Evolutionary conservation across 768 basidiomycete species (phyloP).

Genomic region (Kwoniella dendrophila): DNA sequence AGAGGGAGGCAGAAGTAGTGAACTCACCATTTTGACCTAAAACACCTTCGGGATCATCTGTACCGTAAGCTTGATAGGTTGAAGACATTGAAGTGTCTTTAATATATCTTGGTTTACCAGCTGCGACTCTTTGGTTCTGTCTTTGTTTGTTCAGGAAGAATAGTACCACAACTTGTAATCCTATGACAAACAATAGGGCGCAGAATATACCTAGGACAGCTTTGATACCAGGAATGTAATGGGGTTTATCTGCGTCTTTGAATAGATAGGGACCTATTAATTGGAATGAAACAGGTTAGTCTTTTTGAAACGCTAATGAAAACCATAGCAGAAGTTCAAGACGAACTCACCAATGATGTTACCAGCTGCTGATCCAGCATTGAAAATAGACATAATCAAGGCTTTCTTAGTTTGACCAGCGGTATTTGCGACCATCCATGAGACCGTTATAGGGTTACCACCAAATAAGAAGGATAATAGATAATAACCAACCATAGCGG

Average conservation of each 20-base stretch:
- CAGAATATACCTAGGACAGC: slow-evolving; percentile 46
- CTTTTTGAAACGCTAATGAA: no score
- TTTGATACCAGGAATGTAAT: slow-evolving; percentile 39
- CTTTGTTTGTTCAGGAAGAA: slow-evolving; percentile 47
- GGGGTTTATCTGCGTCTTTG: slow-evolving; percentile 42
- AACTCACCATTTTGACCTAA: slow-evolving; percentile 26
- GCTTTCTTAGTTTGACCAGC: slow-evolving; percentile 50
- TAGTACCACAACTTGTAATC: slow-evolving; percentile 28
- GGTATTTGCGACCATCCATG: slow-evolving; percentile 35
- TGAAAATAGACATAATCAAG: slow-evolving; percentile 59
- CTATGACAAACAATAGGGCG: slow-evolving; percentile 17
- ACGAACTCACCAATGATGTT: slow-evolving; percentile 52
- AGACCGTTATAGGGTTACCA: slow-evolving; percentile 47
- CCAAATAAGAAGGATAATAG: slow-evolving; percentile 54
- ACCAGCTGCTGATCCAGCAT: slow-evolving; percentile 61
- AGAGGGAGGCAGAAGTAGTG: neutral
- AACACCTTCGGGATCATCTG: slow-evolving; percentile 11
- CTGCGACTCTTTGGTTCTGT: slow-evolving; percentile 44
- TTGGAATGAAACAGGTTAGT: neutral
- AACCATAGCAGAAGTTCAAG: no score
- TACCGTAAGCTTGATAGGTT: slow-evolving; percentile 27
- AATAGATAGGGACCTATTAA: slow-evolving; percentile 45
- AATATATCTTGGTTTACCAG: slow-evolving; percentile 52
- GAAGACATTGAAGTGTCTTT: slow-evolving; percentile 42
- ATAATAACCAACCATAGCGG: slow-evolving; percentile 54